These are phyloP conservation scores for Pyrenochaeta sp. DNA, from an alignment of 2,329 filamentous ascomycete species.

Conservation along the genomic window DNA sequence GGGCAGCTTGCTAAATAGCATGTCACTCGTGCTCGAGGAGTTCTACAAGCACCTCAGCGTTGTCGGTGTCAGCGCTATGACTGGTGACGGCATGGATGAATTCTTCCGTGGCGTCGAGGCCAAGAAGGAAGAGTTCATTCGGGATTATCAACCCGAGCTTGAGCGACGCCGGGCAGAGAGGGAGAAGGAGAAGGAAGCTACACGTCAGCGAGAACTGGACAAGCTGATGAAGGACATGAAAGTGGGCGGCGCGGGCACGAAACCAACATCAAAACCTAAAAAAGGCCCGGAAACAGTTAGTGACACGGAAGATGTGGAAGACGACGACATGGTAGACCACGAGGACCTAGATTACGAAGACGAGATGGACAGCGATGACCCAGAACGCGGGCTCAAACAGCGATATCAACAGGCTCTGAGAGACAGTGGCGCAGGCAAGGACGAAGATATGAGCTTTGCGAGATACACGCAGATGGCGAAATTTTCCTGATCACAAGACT, in stretches of 20 bases:
- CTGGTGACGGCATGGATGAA: slow-evolving; percentile 87
- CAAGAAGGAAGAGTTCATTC: slow-evolving; percentile 87
- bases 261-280: slow-evolving; percentile 42
- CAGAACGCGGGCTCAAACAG: slow-evolving; percentile 69
- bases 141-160: slow-evolving; percentile 91
- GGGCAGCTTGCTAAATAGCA: slow-evolving; percentile 93
- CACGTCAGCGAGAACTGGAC: slow-evolving; percentile 81
- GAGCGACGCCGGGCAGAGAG: slow-evolving; percentile 78
- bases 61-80: slow-evolving; percentile 91
- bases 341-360: slow-evolving; percentile 60
- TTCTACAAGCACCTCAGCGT: slow-evolving; percentile 95
- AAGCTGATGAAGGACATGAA: slow-evolving; percentile 96
- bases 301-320: slow-evolving; percentile 59
- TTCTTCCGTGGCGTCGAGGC: slow-evolving; percentile 90
- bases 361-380: slow-evolving; percentile 65
- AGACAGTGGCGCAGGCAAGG: slow-evolving; percentile 52
- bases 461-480: slow-evolving; percentile 55
- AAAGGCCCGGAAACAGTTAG: slow-evolving; percentile 60
- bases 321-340: slow-evolving; percentile 60
- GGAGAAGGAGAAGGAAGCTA: slow-evolving; percentile 74
- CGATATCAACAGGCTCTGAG: slow-evolving; percentile 79
- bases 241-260: slow-evolving; percentile 52
- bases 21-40: slow-evolving; percentile 96
- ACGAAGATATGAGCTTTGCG: slow-evolving; percentile 61
- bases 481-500: slow-evolving; percentile 33